Evolutionary conservation across 441 rosid genomes (phyloP).

Genomic region (Eutrema salsugineum): DNA sequence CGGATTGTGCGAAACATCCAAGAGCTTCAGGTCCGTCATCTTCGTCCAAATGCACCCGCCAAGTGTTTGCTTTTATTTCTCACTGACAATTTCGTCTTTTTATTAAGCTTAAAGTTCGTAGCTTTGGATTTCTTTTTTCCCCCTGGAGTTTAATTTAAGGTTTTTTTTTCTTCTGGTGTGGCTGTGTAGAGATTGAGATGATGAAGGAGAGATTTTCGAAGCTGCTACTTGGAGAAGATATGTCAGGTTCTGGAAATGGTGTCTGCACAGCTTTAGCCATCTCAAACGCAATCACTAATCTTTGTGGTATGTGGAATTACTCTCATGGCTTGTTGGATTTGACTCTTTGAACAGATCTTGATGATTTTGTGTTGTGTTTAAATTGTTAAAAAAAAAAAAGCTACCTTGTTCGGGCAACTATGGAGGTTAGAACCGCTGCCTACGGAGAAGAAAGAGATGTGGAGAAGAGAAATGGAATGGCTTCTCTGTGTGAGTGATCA

Average conservation of each 20-base stretch:
- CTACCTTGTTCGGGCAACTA: slow-evolving; percentile 89
- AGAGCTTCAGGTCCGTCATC: slow-evolving; percentile 51
- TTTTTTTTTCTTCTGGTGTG: neutral
- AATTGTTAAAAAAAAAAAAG: slow-evolving; percentile 32
- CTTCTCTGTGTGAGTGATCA: slow-evolving; percentile 90
- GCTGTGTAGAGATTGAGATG: slow-evolving; percentile 71
- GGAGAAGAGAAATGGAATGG: slow-evolving; percentile 99
- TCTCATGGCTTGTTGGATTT: slow-evolving; percentile 5
- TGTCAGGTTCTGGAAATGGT: slow-evolving; percentile 99
- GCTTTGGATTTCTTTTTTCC: neutral
- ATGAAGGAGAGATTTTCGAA: slow-evolving; percentile 97
- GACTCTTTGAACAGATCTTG: neutral
- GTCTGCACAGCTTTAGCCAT: slow-evolving; percentile 89
- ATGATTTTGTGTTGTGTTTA: slow-evolving; percentile 13
- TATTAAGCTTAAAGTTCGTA: neutral
- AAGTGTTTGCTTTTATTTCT: slow-evolving; percentile 32
- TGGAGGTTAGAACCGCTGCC: slow-evolving; percentile 93
- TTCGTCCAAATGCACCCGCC: slow-evolving; percentile 3
- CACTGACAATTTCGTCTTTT: neutral
- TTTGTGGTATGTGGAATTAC: slow-evolving; percentile 61
- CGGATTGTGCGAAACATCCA: slow-evolving; percentile 44
- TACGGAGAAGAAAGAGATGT: slow-evolving; percentile 83
- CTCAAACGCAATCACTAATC: slow-evolving; percentile 95
- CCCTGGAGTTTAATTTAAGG: neutral
- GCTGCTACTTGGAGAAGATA: slow-evolving; percentile 93